Evolutionary conservation across 352 stramenopile genomes (phyloP), one percentile per base, ranked within the genome.

Genomic region (Pythium grandisporangium): DNA sequence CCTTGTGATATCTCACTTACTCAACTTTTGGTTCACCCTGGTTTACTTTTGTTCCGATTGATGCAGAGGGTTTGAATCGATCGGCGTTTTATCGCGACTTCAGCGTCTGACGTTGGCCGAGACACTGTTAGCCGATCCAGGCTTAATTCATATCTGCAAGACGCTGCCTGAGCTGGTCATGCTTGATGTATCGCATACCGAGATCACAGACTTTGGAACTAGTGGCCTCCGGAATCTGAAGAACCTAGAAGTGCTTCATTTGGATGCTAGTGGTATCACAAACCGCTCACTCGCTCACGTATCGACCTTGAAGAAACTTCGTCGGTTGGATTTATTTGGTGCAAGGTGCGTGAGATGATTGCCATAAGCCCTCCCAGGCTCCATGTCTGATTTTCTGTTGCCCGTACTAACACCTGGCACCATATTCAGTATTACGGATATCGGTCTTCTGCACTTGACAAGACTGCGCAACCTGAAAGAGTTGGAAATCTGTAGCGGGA

Each of bases 281-380:
- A 86, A 84, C 48, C 66, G 67, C 44, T 48, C 72, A 2, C 39
- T 91, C 19, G 57, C 52, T 2, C 70, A 76, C 32, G 26, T 91
- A 29, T 70, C 70, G 5, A 66, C 56, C 35, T 59, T 91, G 23
- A 55, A 58, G 6, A 56, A 56, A 16, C 55, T 91, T 10, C 67
- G 76, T 38, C 53, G 57, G 20, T 34, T 91, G 49, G 75, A 91
- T 48, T 52, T 91, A 41, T 91, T 91, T 51, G 72, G 74, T 37
- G 73, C 77, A 51, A 78, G 62, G 77, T 87, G 58, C 52, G 54
- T 23, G 20, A 13, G 13, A 43, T n/a, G n/a, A n/a, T n/a, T n/a
- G n/a, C n/a, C n/a, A n/a, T n/a, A n/a, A n/a, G n/a, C n/a, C n/a
- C n/a, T n/a, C n/a, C n/a, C n/a, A n/a, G n/a, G n/a, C n/a, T n/a